Conservation (phyloP, 2,329 filamentous ascomycete genomes). For the Kalmusia sp. region DNA sequence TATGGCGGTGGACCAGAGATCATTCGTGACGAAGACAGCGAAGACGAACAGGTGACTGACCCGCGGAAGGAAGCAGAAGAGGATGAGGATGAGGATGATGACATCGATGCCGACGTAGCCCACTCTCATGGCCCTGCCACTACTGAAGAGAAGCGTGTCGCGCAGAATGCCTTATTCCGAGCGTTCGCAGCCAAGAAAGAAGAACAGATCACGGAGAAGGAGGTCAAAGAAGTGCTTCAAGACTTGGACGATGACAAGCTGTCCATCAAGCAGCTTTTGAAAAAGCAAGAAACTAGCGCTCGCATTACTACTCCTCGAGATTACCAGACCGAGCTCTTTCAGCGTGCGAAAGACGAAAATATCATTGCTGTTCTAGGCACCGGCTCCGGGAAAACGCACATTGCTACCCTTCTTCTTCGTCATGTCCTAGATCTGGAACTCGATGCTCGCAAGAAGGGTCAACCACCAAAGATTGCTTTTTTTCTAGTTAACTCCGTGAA, state of each 20-base stretch:
- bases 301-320: conserved; percentile 83
- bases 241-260: conserved; percentile 55
- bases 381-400: conserved; percentile 96
- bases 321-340: conserved; percentile 91
- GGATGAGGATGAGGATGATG: conserved; percentile 26
- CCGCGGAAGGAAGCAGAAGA: not conserved
- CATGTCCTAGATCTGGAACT: conserved; percentile 77
- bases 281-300: conserved; percentile 57
- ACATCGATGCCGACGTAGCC: conserved; percentile 32
- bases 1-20: too few species aligned
- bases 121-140: conserved; percentile 31
- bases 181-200: conserved; percentile 52
- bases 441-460: conserved; percentile 68
- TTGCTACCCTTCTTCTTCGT: conserved; percentile 83
- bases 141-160: conserved; percentile 46
- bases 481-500: conserved; percentile 91
- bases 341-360: conserved; percentile 83
- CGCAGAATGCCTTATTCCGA: conserved; percentile 52
- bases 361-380: conserved; percentile 93
- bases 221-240: conserved; percentile 45
- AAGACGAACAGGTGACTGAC: not conserved
- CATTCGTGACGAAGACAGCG: not conserved
- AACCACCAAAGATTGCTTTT: conserved; percentile 73
- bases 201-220: conserved; percentile 50
- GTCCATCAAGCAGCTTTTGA: conserved; percentile 61